Base-by-base conservation (phyloP, 345 rosid species). In the Stellera chamaejasme region DNA sequence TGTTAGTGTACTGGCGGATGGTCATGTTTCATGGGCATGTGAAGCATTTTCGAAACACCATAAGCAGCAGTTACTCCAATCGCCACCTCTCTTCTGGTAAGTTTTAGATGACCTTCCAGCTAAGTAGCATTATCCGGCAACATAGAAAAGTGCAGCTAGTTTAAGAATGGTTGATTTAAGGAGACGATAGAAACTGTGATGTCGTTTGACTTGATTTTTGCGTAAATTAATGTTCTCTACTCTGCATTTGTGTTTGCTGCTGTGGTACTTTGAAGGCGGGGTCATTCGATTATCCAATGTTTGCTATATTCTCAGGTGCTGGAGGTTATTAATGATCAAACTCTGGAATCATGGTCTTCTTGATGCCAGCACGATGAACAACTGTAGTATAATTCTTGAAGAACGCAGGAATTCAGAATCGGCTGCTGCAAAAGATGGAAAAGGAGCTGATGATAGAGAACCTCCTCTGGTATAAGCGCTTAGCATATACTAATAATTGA, bases 331-430 rank as follows among this genome's bases (percentile, higher is more conserved):
- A 60, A 84, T 93, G 96, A 80, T 89, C 64, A 92, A 92, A 71
- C 84, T 92, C 13, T 92, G 97, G 98, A 92, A 89, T 72, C 98
- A 88, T 3, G 99, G 97, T 41, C 91, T 89, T 64, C 99, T 89
- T 55, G 99, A 89, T 13, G 84, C 89, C 14, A 10, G 68, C 63
- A 77, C 84, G 11, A 89, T 93, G 94, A 89, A 89, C 87, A 93
- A 72, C 82, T 93, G 97, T 66, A 93, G 69, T 56, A 13, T 49
- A 57, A 78, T 78, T 55, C 87, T 93, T 4, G 79, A 86, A 69
- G 63, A 72, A 64, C 78, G 70, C 63, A 73, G 57, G 14, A 62
- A 15, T 10, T 63, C 59, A 57, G 76, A 55, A 48, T 65, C 67
- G 16, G 63, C 61, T 53, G 65, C 27, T 9, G 39, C 39, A 32